Conservation (phyloP, 345 rosid species). For the Syzygium jambos region DNA sequence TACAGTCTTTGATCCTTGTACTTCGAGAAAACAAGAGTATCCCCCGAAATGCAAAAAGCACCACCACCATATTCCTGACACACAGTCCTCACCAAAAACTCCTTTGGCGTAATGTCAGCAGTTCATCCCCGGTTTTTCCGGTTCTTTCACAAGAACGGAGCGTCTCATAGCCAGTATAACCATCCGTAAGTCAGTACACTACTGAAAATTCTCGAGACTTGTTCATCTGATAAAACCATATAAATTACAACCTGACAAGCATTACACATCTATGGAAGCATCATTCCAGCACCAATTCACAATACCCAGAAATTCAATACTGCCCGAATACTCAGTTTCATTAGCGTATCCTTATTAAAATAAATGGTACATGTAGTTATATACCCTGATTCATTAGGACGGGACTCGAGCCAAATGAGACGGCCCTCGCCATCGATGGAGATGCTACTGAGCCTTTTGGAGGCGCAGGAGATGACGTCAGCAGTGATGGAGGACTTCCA, state of each 20-base stretch:
- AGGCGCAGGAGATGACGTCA: slow-evolving; percentile 70
- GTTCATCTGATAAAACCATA: neutral
- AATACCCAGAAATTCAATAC: neutral
- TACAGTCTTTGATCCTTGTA: slow-evolving; percentile 80
- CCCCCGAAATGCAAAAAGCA: slow-evolving; percentile 53
- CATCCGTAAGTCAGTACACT: neutral
- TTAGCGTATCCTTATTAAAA: neutral
- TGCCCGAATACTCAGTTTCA: neutral
- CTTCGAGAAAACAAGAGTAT: slow-evolving; percentile 61
- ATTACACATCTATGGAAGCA: neutral
- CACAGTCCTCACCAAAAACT: slow-evolving; percentile 58
- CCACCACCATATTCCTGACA: slow-evolving; percentile 98
- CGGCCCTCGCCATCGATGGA: slow-evolving; percentile 62
- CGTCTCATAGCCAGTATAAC: slow-evolving; percentile 28
- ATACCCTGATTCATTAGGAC: slow-evolving; percentile 80
- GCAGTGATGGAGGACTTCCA: slow-evolving; percentile 97
- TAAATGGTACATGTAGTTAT: neutral
- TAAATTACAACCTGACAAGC: neutral
- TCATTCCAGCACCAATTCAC: neutral
- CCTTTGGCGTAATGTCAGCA: slow-evolving; percentile 60
- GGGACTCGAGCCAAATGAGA: slow-evolving; percentile 76
- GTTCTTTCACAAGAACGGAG: slow-evolving; percentile 58
- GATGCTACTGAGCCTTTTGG: slow-evolving; percentile 69
- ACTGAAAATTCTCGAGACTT: neutral
- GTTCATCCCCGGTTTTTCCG: slow-evolving; percentile 43